Conservation (phyloP, 306 rosid genomes). For the Erythrophleum fordii region DNA sequence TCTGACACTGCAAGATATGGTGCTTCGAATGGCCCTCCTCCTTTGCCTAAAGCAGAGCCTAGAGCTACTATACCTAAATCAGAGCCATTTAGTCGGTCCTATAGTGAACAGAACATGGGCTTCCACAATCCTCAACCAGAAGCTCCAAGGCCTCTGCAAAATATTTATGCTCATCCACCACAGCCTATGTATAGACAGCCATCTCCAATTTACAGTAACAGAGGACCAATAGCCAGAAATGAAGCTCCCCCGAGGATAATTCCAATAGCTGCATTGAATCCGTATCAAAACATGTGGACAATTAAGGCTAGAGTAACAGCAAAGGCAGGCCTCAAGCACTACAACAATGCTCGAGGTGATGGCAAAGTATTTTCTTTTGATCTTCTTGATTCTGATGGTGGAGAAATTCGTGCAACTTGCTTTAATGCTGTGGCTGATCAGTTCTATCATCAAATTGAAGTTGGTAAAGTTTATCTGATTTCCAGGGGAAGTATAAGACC, state of each 20-base stretch:
- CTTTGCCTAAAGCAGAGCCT: conserved; percentile 47
- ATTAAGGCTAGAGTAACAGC: conserved; percentile 91
- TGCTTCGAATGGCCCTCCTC: conserved; percentile 46
- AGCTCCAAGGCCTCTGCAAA: conserved; percentile 50
- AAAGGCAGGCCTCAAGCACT: conserved; percentile 77
- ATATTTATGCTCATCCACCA: conserved; percentile 51
- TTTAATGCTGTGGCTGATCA: conserved; percentile 86
- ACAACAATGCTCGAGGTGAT: conserved; percentile 76
- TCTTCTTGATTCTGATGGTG: conserved; percentile 79
- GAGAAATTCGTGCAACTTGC: conserved; percentile 91
- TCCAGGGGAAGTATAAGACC: conserved; percentile 77
- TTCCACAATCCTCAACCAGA: conserved; percentile 53
- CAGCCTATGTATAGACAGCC: conserved; percentile 69
- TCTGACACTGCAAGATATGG: conserved; percentile 52
- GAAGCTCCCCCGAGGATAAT: conserved; percentile 80
- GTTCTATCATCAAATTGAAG: conserved; percentile 72
- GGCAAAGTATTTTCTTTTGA: conserved; percentile 96
- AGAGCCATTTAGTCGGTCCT: conserved; percentile 49
- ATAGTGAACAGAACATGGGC: conserved; percentile 59
- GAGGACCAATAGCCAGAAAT: conserved; percentile 74
- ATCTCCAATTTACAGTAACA: conserved; percentile 66
- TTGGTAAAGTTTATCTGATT: conserved; percentile 71
- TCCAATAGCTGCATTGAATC: conserved; percentile 82
- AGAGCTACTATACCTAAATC: conserved; percentile 45
- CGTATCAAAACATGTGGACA: conserved; percentile 78